phyloP scores from a whole-genome alignment of 2,329 filamentous ascomycete species.

The Emergomyces pasteurianus region DNA sequence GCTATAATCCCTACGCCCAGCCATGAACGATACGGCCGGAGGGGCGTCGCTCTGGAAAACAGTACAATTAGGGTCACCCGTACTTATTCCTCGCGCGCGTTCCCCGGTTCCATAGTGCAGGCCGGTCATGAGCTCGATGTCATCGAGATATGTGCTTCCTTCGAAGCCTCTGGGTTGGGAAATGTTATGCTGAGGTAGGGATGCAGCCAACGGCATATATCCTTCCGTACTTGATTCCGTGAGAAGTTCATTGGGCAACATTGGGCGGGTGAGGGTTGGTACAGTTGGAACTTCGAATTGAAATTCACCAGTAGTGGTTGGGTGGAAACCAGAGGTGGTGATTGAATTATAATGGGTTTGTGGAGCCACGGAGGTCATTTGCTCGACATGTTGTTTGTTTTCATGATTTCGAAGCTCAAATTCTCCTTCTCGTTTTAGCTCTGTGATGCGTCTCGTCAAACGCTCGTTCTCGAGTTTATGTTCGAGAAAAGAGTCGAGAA shows the following conservation, averaged over 20 bases:
- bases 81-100: slow-evolving; percentile 75
- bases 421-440: slow-evolving; percentile 75
- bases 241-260: neutral
- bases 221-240: neutral
- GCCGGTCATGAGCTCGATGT: slow-evolving; percentile 87
- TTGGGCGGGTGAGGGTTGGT: neutral
- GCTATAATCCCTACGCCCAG: slow-evolving; percentile 55
- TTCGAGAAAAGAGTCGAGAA: slow-evolving; percentile 87
- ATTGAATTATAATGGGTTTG: slow-evolving; percentile 19
- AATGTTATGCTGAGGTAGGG: neutral
- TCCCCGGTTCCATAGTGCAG: slow-evolving; percentile 81
- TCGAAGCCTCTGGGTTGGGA: slow-evolving; percentile 71
- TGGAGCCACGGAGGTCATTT: slow-evolving; percentile 26
- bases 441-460: slow-evolving; percentile 68
- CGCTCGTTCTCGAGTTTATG: slow-evolving; percentile 96
- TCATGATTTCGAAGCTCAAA: slow-evolving; percentile 52
- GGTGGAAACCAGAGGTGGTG: neutral
- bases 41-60: slow-evolving; percentile 77
- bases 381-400: slow-evolving; percentile 44
- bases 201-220: neutral
- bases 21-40: slow-evolving; percentile 52
- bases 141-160: slow-evolving; percentile 63
- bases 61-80: slow-evolving; percentile 67
- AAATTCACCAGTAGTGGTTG: neutral
- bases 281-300: neutral